These are phyloP conservation scores for Leccinum truebloodii DNA, from an alignment of 768 basidiomycete species.

Conservation along the genomic window DNA sequence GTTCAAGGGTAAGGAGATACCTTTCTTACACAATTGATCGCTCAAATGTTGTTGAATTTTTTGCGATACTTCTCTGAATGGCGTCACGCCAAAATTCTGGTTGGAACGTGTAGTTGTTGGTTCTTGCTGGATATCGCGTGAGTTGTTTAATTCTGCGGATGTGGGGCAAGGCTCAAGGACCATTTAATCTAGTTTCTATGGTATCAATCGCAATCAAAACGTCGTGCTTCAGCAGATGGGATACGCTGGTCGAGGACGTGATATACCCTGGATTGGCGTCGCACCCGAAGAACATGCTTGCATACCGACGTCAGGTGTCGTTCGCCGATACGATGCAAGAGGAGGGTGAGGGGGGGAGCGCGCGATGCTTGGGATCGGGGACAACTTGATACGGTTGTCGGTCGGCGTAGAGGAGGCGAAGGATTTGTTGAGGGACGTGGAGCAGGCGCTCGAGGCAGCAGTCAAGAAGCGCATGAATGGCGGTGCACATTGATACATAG, in stretches of 20 bases:
- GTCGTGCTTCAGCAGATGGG: slow-evolving; percentile 77
- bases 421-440: slow-evolving; percentile 52
- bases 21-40: not conserved
- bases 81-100: slow-evolving; percentile 63
- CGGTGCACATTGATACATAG: not conserved
- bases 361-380: too few relatives aligned
- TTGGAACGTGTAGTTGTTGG: slow-evolving; percentile 72
- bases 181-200: slow-evolving; percentile 58
- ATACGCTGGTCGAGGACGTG: slow-evolving; percentile 45
- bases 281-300: too few relatives aligned
- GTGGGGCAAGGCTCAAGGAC: not conserved
- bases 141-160: not conserved
- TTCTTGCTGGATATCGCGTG: slow-evolving; percentile 76
- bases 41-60: slow-evolving; percentile 47
- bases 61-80: slow-evolving; percentile 69
- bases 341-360: too few relatives aligned
- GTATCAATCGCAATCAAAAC: slow-evolving; percentile 74
- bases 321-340: too few relatives aligned
- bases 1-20: slow-evolving; percentile 40
- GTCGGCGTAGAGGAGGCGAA: too few relatives aligned
- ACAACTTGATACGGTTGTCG: too few relatives aligned
- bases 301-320: too few relatives aligned
- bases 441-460: slow-evolving; percentile 28
- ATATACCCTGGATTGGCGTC: too few relatives aligned
- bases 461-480: slow-evolving; percentile 14